phyloP scores from a whole-genome alignment of 1,284 basidiomycete species.

The Ganoderma sinense region DNA sequence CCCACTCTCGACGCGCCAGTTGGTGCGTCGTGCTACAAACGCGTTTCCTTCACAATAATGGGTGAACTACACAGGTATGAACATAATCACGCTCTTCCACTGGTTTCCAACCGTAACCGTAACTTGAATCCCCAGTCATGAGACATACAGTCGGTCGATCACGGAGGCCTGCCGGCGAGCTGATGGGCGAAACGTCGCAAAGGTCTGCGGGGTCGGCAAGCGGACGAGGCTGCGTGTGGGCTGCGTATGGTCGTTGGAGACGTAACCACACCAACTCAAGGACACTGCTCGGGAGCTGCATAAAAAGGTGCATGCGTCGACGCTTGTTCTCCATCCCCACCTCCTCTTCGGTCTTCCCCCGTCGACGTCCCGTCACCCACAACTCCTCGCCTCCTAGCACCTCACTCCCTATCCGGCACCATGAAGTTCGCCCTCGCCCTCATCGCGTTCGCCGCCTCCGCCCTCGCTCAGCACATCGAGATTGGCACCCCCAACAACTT shows the following conservation, averaged over 20 bases:
- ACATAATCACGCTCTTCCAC: slow-evolving; percentile 11
- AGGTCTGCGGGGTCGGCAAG: background rate
- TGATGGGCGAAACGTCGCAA: background rate
- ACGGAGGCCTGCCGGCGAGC: background rate
- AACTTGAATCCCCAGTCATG: background rate
- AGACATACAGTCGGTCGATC: background rate
- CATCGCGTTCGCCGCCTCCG: slow-evolving; percentile 33
- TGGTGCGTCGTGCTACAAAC: too few relatives aligned
- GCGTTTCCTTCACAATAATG: too few relatives aligned
- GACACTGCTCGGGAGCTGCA: background rate
- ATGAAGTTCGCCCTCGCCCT: slow-evolving; percentile 37
- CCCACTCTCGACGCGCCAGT: too few relatives aligned
- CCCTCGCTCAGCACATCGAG: slow-evolving; percentile 47
- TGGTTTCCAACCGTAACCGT: slow-evolving; percentile 25
- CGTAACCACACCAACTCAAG: background rate
- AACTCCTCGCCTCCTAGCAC: background rate
- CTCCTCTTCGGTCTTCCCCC: background rate
- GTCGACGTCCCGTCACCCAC: background rate
- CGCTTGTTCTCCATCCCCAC: slow-evolving; percentile 2
- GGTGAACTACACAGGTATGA: slow-evolving; percentile 18
- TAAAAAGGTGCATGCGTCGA: background rate
- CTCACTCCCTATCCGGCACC: background rate
- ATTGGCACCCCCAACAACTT: slow-evolving; percentile 48
- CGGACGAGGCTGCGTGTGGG: background rate
- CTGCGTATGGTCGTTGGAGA: slow-evolving; percentile 19